Evolutionary conservation across 2,329 filamentous ascomycete species (phyloP).

Genomic region (Colletotrichum aenigma): DNA sequence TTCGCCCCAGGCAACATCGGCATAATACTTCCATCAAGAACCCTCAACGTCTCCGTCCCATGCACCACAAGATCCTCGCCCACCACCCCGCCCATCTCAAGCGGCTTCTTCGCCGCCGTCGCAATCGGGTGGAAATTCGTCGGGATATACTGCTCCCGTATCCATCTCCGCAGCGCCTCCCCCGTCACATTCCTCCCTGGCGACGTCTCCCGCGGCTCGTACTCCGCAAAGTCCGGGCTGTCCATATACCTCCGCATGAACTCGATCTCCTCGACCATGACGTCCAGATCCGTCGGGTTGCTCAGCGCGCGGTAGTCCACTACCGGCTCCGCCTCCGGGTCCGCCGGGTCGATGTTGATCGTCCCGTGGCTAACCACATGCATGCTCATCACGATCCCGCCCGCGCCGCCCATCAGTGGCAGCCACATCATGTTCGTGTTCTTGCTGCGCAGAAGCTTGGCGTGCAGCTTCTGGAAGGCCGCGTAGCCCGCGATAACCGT

Average conservation of each 20-base stretch:
- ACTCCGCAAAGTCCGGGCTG: conserved; percentile 16
- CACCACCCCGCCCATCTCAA: conserved; percentile 22
- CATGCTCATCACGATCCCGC: conserved; percentile 25
- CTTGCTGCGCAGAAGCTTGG: conserved; percentile 18
- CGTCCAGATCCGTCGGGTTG: conserved; percentile 27
- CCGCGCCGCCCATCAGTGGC: conserved; percentile 4
- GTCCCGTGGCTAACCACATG: conserved; percentile 25
- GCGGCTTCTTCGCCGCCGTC: conserved; percentile 24
- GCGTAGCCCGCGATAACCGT: conserved; percentile 35
- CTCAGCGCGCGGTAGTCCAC: conserved; percentile 28
- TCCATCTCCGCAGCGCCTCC: conserved; percentile 10
- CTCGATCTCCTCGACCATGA: conserved; percentile 25
- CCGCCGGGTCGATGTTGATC: conserved; percentile 22
- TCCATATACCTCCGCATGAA: conserved; percentile 29
- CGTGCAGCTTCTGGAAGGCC: conserved; percentile 36
- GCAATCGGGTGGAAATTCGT: conserved; percentile 25
- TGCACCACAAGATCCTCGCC: conserved; percentile 23
- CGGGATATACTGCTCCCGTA: conserved; percentile 16
- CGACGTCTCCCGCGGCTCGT: conserved; percentile 19
- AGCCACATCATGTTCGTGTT: conserved; percentile 19
- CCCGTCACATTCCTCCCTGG: conserved; percentile 18
- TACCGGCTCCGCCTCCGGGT: conserved; percentile 22
- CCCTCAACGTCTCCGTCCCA: conserved; percentile 12
- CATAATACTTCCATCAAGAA: conserved; percentile 24
- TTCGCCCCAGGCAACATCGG: conserved; percentile 24